Base-by-base conservation (phyloP, 2,329 filamentous ascomycete species). In the Diatrype stigma region DNA sequence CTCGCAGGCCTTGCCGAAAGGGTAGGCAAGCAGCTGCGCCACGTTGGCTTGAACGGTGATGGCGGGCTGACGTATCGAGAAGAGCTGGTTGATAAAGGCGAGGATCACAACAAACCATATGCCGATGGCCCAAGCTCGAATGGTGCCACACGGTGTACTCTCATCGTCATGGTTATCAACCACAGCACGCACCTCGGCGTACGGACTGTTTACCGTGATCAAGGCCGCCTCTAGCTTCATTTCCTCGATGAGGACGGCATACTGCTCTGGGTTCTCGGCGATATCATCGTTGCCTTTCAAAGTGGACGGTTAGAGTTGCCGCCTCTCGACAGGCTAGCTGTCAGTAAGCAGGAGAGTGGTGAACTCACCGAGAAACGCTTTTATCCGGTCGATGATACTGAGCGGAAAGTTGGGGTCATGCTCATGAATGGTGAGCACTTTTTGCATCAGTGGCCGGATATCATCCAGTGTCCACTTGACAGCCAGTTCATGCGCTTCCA, bases 41-140 rank as follows among this genome's bases (percentile, higher is more conserved):
- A 84, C 78, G 47, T 80, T 79, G 46, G 77, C 70, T 55, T 75
- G 72, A 59, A 84, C 76, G 16, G 67, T 71, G 56, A 84, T 82
- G 42, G 72, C 67, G 0, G 81, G 81, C 54, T 77, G 73, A 10
- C 80, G 78, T 51, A 83, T 76, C 47, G 76, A 77, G 62, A 84
- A 82, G 47, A 84, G 73, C 67, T 81, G 77, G 59, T 84, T 82
- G 60, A 77, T 69, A 48, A 77, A 78, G 42, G 75, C 72, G 32
- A 80, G 67, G 23, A 78, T 55, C 28, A 73, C 66, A 8, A 76
- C 72, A 52, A 81, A 82, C 40, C 72, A 55, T n/a, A 79, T 61
- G 16, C 79, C 79, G 30, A 82, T 77, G 17, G 66, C 60, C 78
- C 78, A 81, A 49, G 74, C 75, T 11, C 79, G 76, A 46, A 82